A percentile compares a stretch with the other conserved stretches of the same genome.
phyloP scores from a whole-genome alignment of 768 basidiomycete genomes.

The Tylopilus felleus region DNA sequence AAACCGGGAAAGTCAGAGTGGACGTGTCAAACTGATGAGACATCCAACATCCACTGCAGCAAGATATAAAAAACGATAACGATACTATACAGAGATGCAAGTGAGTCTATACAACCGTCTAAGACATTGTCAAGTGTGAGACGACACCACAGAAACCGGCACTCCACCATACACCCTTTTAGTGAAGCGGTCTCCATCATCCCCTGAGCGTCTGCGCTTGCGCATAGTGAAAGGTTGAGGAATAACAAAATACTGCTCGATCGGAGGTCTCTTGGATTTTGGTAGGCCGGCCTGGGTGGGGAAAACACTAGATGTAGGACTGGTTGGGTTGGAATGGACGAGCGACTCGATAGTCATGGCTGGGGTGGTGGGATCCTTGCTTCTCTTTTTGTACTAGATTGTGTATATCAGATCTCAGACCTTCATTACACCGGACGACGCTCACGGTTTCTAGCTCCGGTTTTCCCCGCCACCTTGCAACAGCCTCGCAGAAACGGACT shows the following conservation, averaged over 20 bases:
- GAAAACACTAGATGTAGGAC: constrained; percentile 41
- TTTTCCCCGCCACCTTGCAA: constrained; percentile 79
- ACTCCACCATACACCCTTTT: constrained; percentile 21
- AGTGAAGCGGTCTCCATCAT: constrained; percentile 23
- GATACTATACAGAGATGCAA: constrained; percentile 25
- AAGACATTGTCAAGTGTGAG: constrained; percentile 11
- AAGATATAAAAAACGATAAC: constrained; percentile 23
- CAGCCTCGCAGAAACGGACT: constrained; percentile 76
- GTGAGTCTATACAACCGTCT: constrained; percentile 2
- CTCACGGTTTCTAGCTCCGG: constrained; percentile 77
- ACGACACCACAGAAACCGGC: constrained; percentile 12
- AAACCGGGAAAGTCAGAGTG: not conserved
- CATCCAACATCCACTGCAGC: not conserved
- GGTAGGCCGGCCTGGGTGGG: constrained; percentile 12
- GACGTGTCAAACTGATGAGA: not conserved
- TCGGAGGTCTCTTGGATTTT: constrained; percentile 32
- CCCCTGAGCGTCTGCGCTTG: constrained; percentile 28
- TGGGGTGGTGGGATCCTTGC: constrained; percentile 30
- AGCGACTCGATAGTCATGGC: constrained; percentile 62
- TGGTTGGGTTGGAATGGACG: constrained; percentile 67
- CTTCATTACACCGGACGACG: not conserved
- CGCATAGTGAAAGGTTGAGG: constrained; percentile 18
- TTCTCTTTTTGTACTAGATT: constrained; percentile 56
- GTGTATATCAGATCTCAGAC: constrained; percentile 27
- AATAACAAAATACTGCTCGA: constrained; percentile 37